These are phyloP conservation scores for Fraxinus baroniana DNA, from an alignment of 305 asterid genomes.

Conservation along the genomic window DNA sequence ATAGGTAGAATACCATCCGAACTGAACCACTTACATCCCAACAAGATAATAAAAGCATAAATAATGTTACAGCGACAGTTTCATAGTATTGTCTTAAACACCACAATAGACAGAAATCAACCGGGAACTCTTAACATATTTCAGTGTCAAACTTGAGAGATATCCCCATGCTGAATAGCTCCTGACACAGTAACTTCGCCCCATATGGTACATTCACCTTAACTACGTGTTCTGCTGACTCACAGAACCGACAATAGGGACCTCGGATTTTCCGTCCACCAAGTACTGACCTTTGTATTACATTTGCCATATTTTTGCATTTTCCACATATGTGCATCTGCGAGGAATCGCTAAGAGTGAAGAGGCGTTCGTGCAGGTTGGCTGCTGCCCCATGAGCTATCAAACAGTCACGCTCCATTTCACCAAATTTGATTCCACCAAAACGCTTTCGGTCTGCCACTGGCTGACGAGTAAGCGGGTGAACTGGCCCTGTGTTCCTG, in stretches of 20 bases:
- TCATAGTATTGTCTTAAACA: neutral
- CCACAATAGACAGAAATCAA: neutral
- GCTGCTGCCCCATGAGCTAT: constrained; percentile 94
- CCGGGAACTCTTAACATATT: constrained; percentile 39
- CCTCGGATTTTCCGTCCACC: constrained; percentile 81
- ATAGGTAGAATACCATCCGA: neutral
- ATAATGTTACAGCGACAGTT: neutral
- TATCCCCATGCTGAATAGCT: constrained; percentile 91
- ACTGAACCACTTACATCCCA: neutral
- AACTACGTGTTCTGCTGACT: constrained; percentile 70
- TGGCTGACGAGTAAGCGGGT: constrained; percentile 96
- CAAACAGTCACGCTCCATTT: constrained; percentile 94
- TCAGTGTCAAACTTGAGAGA: constrained; percentile 81
- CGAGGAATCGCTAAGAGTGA: constrained; percentile 85
- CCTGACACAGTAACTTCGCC: constrained; percentile 83
- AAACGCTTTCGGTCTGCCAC: constrained; percentile 90
- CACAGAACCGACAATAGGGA: constrained; percentile 78
- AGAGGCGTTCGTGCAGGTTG: constrained; percentile 82
- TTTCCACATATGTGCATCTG: constrained; percentile 84
- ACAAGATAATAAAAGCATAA: neutral
- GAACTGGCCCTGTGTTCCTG: constrained; percentile 89
- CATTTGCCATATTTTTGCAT: constrained; percentile 76
- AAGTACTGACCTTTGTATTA: constrained; percentile 60
- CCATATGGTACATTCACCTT: constrained; percentile 85
- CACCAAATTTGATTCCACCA: constrained; percentile 94